phyloP scores from a whole-genome alignment of 441 rosid species.

The Codiaeum variegatum region DNA sequence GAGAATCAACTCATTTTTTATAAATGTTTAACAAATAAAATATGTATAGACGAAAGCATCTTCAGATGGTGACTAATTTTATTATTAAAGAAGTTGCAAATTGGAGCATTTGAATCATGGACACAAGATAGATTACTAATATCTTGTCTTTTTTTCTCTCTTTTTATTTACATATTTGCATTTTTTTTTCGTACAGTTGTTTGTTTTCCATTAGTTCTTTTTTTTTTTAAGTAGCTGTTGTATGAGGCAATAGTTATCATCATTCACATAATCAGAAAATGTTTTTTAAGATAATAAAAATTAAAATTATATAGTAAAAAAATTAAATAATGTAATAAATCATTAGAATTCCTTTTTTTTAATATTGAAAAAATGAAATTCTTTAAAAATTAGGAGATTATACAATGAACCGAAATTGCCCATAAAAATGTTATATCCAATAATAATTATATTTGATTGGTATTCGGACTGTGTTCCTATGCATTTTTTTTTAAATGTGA shows the following conservation, averaged over 20 bases:
- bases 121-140: conserved; percentile 17
- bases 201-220: neutral
- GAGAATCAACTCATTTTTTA: conserved; percentile 33
- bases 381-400: too few species aligned
- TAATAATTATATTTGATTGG: too few species aligned
- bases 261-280: too few species aligned
- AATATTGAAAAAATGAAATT: too few species aligned
- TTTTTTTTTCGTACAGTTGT: conserved; percentile 11
- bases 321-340: too few species aligned
- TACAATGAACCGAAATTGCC: too few species aligned
- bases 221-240: neutral
- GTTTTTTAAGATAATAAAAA: too few species aligned
- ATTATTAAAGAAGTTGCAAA: conserved; percentile 21
- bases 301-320: too few species aligned
- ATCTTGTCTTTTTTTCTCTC: conserved; percentile 4
- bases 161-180: neutral
- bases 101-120: neutral
- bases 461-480: too few species aligned
- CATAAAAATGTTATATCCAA: too few species aligned
- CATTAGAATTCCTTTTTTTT: too few species aligned
- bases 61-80: conserved; percentile 22
- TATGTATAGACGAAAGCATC: conserved; percentile 18
- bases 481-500: too few species aligned
- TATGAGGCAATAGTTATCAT: neutral
- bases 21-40: neutral